Evolutionary conservation across 148 eudicot genomes (phyloP).

Genomic region (Pouteria glomerata): DNA sequence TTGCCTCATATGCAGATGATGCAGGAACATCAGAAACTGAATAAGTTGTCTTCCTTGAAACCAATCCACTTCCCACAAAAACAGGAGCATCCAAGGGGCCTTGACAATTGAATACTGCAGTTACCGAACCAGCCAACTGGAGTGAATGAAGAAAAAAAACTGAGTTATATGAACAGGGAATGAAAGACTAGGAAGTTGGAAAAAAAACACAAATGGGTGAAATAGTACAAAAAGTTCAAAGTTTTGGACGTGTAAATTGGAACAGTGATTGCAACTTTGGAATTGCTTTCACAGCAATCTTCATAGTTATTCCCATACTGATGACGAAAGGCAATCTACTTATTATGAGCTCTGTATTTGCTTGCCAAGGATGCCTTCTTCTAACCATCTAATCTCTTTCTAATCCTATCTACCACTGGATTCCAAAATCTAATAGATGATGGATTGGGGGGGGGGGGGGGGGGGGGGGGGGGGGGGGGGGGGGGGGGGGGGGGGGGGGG

Average conservation of each 20-base stretch:
- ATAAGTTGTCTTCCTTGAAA: constrained; percentile 70
- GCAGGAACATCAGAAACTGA: constrained; percentile 45
- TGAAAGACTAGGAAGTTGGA: too few relatives aligned
- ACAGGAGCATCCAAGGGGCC: constrained; percentile 95
- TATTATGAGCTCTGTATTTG: neutral
- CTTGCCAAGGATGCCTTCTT: neutral
- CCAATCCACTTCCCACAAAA: constrained; percentile 98
- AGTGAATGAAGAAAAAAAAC: constrained; percentile 17
- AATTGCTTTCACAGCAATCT: too few relatives aligned
- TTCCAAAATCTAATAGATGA: too few relatives aligned
- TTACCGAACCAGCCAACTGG: constrained; percentile 90
- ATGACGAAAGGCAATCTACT: neutral
- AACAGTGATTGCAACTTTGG: too few relatives aligned
- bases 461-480: too few relatives aligned
- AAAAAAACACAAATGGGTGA: neutral
- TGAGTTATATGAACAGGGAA: too few relatives aligned
- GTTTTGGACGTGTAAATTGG: too few relatives aligned
- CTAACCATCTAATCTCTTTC: too few relatives aligned
- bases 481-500: too few relatives aligned
- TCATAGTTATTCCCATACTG: too few relatives aligned
- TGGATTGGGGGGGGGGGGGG: too few relatives aligned
- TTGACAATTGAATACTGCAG: constrained; percentile 96
- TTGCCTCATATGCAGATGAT: constrained; percentile 78
- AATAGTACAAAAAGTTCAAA: constrained; percentile 8
- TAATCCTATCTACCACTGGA: too few relatives aligned